Conservation (phyloP, 805 yeast species). For the Sungouiozyma ichnusensis region DNA sequence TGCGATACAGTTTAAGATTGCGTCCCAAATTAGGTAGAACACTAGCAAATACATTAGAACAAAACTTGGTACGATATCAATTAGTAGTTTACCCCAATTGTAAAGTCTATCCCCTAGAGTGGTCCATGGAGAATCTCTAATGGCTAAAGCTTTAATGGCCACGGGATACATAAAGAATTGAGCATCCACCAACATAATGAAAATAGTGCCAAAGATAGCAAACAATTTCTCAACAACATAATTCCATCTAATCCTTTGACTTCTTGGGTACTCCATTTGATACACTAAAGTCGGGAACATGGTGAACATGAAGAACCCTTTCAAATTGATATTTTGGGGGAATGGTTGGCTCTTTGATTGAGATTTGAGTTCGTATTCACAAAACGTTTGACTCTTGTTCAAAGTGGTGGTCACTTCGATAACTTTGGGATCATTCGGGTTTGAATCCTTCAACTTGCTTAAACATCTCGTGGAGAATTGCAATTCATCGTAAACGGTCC, state of each 20-base stretch:
- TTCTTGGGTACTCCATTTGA: constrained; percentile 74
- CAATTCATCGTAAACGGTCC: constrained; percentile 50
- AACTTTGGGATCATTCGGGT: constrained; percentile 16
- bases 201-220: constrained; percentile 82
- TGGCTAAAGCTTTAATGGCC: constrained; percentile 46
- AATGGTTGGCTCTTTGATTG: constrained; percentile 41
- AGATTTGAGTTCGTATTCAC: constrained; percentile 56
- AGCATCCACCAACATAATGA: constrained; percentile 70
- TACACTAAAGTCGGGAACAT: constrained; percentile 87
- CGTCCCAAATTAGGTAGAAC: constrained; percentile 92
- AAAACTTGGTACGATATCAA: constrained; percentile 75
- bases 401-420: constrained; percentile 21
- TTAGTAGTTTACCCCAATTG: constrained; percentile 32
- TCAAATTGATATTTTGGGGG: constrained; percentile 60
- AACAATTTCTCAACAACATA: constrained; percentile 58
- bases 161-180: constrained; percentile 68
- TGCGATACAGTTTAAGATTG: constrained; percentile 80
- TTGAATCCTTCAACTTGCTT: constrained; percentile 29
- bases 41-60: constrained; percentile 62
- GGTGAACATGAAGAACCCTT: constrained; percentile 64
- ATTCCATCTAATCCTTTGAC: constrained; percentile 52
- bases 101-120: constrained; percentile 12
- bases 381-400: constrained; percentile 49
- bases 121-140: constrained; percentile 31
- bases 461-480: constrained; percentile 37